Percentiles rank a stretch among this genome's conserved stretches.
phyloP scores from a whole-genome alignment of 2,329 filamentous ascomycete genomes.

The Chlorencoelia australis region DNA sequence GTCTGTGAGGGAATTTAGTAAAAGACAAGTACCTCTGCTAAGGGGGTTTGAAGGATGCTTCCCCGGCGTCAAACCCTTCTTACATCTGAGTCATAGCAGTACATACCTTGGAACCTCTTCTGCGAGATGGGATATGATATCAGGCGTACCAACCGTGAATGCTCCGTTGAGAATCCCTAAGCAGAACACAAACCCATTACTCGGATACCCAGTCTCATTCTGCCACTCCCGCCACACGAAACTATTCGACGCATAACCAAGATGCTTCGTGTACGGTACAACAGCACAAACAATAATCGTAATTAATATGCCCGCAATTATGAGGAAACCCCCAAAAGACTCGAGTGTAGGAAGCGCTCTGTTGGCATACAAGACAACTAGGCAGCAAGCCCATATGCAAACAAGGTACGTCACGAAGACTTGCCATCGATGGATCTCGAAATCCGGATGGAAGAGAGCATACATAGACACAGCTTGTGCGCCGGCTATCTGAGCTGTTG shows the following conservation, averaged over 20 bases:
- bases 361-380: slow-evolving; percentile 41
- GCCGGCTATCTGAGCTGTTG: slow-evolving; percentile 33
- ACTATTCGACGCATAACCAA: slow-evolving; percentile 28
- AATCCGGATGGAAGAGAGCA: slow-evolving; percentile 34
- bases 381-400: slow-evolving; percentile 34
- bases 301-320: slow-evolving; percentile 41
- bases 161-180: slow-evolving; percentile 55
- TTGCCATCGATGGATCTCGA: slow-evolving; percentile 35
- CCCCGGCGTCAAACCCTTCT: neutral
- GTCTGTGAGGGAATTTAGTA: slow-evolving; percentile 16
- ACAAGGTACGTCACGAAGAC: slow-evolving; percentile 37
- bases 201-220: slow-evolving; percentile 33
- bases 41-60: neutral
- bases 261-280: slow-evolving; percentile 33
- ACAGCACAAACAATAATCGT: slow-evolving; percentile 44
- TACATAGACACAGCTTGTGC: slow-evolving; percentile 32
- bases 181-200: slow-evolving; percentile 42
- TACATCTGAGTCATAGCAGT: neutral
- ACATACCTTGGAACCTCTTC: slow-evolving; percentile 46
- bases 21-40: neutral
- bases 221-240: slow-evolving; percentile 35
- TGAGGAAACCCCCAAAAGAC: slow-evolving; percentile 40
- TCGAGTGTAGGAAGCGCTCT: slow-evolving; percentile 39
- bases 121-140: slow-evolving; percentile 51
- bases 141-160: slow-evolving; percentile 54